These are phyloP conservation scores for Meyerozyma sp. DNA, from an alignment of 1,139 yeast species.

Conservation along the genomic window DNA sequence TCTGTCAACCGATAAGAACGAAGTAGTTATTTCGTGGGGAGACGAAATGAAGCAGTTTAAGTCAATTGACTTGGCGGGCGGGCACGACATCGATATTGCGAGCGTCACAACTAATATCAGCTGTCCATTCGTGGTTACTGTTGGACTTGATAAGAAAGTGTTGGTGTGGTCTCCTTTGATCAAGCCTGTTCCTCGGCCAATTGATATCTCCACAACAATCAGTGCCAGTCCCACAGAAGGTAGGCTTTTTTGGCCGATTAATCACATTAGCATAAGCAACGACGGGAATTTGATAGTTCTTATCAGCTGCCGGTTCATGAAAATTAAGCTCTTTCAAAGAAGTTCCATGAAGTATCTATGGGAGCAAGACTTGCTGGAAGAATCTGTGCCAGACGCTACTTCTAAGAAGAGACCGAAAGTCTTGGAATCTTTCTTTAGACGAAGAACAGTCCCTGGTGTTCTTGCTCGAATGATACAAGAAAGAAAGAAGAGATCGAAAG, in stretches of 20 bases:
- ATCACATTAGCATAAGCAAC: conserved; percentile 53
- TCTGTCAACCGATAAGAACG: conserved; percentile 6
- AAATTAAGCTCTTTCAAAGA: conserved; percentile 57
- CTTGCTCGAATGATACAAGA: conserved; percentile 40
- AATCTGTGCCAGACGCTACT: conserved; percentile 19
- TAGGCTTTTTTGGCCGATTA: conserved; percentile 63
- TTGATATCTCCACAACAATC: conserved; percentile 38
- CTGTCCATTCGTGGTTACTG: conserved; percentile 58
- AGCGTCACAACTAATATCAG: conserved; percentile 50
- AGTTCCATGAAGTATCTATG: conserved; percentile 48
- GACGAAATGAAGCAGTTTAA: conserved; percentile 22
- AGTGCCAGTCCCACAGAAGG: conserved; percentile 20
- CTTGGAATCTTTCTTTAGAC: conserved; percentile 57
- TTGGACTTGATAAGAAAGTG: conserved; percentile 69
- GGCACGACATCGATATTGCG: conserved; percentile 61
- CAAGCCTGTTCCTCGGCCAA: conserved; percentile 22
- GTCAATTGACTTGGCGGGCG: conserved; percentile 47
- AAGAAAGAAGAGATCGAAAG: conserved; percentile 11
- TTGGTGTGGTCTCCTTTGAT: conserved; percentile 70
- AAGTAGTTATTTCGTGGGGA: conserved; percentile 15
- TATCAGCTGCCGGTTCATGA: conserved; percentile 43
- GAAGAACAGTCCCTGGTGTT: conserved; percentile 46
- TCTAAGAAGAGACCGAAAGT: conserved; percentile 24
- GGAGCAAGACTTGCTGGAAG: conserved; percentile 28
- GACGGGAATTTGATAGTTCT: conserved; percentile 58